Evolutionary conservation across 2,329 filamentous ascomycete genomes (phyloP), one percentile per base, ranked within the genome.

Genomic region (Furcasterigmium furcatum): DNA sequence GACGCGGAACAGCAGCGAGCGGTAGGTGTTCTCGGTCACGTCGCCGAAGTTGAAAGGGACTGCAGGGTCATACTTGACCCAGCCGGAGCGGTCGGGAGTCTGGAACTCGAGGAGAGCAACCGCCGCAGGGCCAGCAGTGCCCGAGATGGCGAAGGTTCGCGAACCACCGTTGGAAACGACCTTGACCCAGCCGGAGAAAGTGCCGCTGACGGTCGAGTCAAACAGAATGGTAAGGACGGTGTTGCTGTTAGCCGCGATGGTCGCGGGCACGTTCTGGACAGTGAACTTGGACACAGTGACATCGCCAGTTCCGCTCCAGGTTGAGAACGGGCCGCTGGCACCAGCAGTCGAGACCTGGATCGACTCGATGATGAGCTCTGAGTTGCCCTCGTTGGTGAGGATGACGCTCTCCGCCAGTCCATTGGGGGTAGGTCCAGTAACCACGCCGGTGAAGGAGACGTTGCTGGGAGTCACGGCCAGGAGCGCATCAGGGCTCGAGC

Each of bases 51-150:
- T 72, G 44, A 82, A 81, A 1, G 71, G 66, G 6, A 55, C 61
- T 2, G 58, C 64, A 3, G 62, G 47, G 7, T 64, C 52, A 46
- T 75, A 80, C 3, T 61, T 52, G 5, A 76, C 64, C 79, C 78
- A 82, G 1, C 65, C 66, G 3, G 55, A 59, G 5, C 71, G 75
- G 54, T 80, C 74, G 0, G 64, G 54, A 0, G 64, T 73, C 54
- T 82, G 72, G 55, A 81, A 82, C 52, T 81, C 72, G 4, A 82
- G 59, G 2, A 77, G 54, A 1, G 74, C 76, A 1, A 63, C 61
- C 1, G 79, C 72, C 0, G 71, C 59, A 2, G 70, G 69, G 1
- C 76, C 77, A 5, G 77, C 69, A 2, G 70, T 67, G 13, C 67
- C 77, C 1, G 73, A 61, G n/a, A 80, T 63, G 25, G 70, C 66